Percentiles rank a stretch among this genome's conserved stretches.
phyloP scores from a whole-genome alignment of 2,329 filamentous ascomycete genomes.

The Penicillium sp. region DNA sequence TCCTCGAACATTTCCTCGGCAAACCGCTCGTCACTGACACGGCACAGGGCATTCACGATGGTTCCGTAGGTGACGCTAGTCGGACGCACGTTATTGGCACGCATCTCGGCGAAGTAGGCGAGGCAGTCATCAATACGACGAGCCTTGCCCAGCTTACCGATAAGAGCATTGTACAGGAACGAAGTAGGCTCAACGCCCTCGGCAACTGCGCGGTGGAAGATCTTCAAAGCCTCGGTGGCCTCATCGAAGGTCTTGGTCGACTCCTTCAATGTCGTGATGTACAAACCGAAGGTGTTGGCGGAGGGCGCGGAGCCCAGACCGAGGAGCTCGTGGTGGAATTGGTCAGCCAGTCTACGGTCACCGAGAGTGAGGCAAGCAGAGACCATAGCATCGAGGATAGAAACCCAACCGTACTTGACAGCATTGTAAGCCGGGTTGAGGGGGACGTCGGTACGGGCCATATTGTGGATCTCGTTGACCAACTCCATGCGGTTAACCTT shows the following conservation, averaged over 20 bases:
- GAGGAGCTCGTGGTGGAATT: slow-evolving; percentile 86
- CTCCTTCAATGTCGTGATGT: slow-evolving; percentile 98
- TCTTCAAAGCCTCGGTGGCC: slow-evolving; percentile 91
- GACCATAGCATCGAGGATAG: slow-evolving; percentile 94
- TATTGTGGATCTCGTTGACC: slow-evolving; percentile 78
- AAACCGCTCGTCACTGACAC: slow-evolving; percentile 95
- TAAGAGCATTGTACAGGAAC: slow-evolving; percentile 96
- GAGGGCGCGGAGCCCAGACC: slow-evolving; percentile 87
- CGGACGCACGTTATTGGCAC: slow-evolving; percentile 81
- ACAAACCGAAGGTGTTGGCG: slow-evolving; percentile 95
- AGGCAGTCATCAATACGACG: slow-evolving; percentile 96
- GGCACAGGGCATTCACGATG: slow-evolving; percentile 94
- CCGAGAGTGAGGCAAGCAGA: slow-evolving; percentile 81
- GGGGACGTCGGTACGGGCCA: slow-evolving; percentile 85
- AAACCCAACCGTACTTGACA: slow-evolving; percentile 92
- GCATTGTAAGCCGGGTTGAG: slow-evolving; percentile 75
- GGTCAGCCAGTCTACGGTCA: slow-evolving; percentile 71
- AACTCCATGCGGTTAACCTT: slow-evolving; percentile 76
- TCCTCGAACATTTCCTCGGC: slow-evolving; percentile 97
- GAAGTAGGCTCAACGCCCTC: slow-evolving; percentile 95
- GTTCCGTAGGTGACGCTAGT: slow-evolving; percentile 98
- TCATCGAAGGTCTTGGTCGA: slow-evolving; percentile 97
- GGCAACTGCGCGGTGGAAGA: slow-evolving; percentile 87
- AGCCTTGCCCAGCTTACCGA: slow-evolving; percentile 96
- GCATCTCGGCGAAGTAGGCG: slow-evolving; percentile 98